Percentiles rank a stretch among this genome's conserved stretches.
Conservation (phyloP, 345 rosid species). For the Anacardium occidentale region DNA sequence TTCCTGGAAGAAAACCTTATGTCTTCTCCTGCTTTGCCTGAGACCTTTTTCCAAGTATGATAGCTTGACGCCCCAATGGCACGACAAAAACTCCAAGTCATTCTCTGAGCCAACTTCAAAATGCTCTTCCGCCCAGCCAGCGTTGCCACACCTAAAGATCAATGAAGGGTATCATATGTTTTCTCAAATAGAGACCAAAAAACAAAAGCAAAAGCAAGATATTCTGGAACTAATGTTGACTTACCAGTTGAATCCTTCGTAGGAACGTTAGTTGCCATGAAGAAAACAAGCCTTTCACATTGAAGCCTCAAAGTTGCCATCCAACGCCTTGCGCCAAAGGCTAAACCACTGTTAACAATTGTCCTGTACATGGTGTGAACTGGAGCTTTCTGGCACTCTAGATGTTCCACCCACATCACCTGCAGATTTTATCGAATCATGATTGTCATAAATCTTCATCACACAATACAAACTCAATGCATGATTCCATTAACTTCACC, state of each 20-base stretch:
- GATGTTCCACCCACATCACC: conserved; percentile 96
- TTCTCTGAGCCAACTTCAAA: conserved; percentile 81
- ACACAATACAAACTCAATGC: not conserved
- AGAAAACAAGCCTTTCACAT: conserved; percentile 91
- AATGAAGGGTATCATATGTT: not conserved
- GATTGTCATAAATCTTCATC: conserved; percentile 1
- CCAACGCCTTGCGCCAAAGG: conserved; percentile 97
- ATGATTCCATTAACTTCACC: conserved; percentile 9
- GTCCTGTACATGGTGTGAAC: conserved; percentile 76
- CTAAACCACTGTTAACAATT: conserved; percentile 73
- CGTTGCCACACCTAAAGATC: conserved; percentile 70
- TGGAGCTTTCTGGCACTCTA: conserved; percentile 71
- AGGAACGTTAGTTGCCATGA: conserved; percentile 99
- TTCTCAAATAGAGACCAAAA: not conserved
- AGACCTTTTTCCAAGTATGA: conserved; percentile 79
- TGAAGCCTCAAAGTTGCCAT: conserved; percentile 77
- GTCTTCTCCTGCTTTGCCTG: conserved; percentile 90
- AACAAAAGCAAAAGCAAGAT: not conserved
- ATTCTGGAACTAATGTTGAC: not conserved
- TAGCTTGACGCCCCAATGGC: conserved; percentile 97
- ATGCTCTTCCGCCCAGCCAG: conserved; percentile 96
- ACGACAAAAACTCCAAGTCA: conserved; percentile 78
- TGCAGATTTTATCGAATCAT: conserved; percentile 24
- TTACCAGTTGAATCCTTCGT: conserved; percentile 92
- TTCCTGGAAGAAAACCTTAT: conserved; percentile 85